Conservation (phyloP, 768 basidiomycete genomes). For the Suillus ampliporus region DNA sequence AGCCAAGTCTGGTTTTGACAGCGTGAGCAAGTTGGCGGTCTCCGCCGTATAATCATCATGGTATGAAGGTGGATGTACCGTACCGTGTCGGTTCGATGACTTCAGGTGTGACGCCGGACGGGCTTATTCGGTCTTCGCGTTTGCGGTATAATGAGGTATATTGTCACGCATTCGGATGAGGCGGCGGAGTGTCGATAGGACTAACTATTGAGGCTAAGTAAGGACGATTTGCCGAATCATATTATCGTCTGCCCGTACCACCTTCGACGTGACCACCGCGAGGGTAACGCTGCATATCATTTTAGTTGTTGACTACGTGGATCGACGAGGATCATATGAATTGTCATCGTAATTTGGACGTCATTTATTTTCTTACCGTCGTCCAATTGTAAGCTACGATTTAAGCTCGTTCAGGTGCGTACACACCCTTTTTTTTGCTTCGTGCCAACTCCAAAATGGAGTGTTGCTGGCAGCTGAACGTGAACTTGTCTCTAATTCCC, state of each 20-base stretch:
- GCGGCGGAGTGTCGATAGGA: not conserved
- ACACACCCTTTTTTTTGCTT: not conserved
- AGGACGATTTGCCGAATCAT: not conserved
- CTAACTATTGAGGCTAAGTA: conserved; percentile 3
- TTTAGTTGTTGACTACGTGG: not conserved
- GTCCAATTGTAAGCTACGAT: not conserved
- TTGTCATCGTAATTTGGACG: conserved; percentile 1
- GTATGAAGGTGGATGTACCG: not conserved
- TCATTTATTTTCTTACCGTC: conserved; percentile 3
- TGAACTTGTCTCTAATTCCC: conserved; percentile 1
- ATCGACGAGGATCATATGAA: not conserved
- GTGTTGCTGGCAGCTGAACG: not conserved
- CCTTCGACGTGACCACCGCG: no score
- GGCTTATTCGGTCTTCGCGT: not conserved
- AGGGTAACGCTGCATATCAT: not conserved
- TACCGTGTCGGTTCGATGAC: not conserved
- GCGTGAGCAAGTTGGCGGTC: conserved; percentile 1
- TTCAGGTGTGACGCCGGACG: not conserved
- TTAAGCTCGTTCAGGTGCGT: no score
- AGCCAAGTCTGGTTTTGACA: not conserved
- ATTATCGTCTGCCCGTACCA: no score
- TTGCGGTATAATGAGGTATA: not conserved
- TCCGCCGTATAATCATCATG: not conserved
- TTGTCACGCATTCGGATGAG: not conserved
- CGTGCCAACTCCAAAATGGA: conserved; percentile 3